These are phyloP conservation scores for Saururus chinensis DNA, from an alignment of 164 flowering plant genomes.

Conservation along the genomic window DNA sequence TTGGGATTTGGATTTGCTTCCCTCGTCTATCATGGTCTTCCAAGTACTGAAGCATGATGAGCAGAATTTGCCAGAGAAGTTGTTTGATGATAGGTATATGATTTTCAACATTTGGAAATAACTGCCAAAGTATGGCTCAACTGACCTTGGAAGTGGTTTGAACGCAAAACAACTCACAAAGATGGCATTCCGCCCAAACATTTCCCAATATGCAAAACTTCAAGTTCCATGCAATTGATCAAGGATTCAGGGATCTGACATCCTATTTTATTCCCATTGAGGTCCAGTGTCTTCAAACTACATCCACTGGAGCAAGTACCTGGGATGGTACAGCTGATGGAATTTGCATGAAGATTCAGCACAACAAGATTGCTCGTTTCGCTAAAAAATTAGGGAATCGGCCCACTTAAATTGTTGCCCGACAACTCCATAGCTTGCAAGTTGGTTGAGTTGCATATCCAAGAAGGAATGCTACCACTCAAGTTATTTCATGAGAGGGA, in stretches of 20 bases:
- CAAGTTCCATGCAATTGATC: constrained; percentile 31
- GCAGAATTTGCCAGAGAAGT: no score
- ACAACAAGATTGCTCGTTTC: constrained; percentile 7
- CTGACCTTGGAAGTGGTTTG: no score
- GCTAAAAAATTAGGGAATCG: constrained; percentile 34
- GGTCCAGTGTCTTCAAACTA: constrained; percentile 26
- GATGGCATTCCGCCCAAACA: constrained; percentile 21
- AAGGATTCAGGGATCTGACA: constrained; percentile 45
- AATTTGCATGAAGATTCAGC: constrained; percentile 39
- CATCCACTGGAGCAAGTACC: constrained; percentile 19
- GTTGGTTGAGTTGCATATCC: constrained; percentile 31
- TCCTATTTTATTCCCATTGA: constrained; percentile 32
- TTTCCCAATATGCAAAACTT: constrained; percentile 50
- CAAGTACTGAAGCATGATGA: no score
- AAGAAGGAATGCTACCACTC: constrained; percentile 15
- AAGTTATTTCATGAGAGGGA: constrained; percentile 25
- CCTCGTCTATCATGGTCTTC: no score
- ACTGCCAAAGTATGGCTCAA: no score
- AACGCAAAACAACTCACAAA: constrained; percentile 48
- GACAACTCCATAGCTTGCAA: constrained; percentile 48
- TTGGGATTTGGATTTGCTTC: no score
- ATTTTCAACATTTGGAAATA: no score
- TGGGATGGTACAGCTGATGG: constrained; percentile 28
- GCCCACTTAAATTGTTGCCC: constrained; percentile 26
- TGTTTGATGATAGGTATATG: no score